A percentile compares a stretch with the other conserved stretches of the same genome.
phyloP scores from a whole-genome alignment of 1,139 yeast genomes.

The Suhomyces terraborum region DNA sequence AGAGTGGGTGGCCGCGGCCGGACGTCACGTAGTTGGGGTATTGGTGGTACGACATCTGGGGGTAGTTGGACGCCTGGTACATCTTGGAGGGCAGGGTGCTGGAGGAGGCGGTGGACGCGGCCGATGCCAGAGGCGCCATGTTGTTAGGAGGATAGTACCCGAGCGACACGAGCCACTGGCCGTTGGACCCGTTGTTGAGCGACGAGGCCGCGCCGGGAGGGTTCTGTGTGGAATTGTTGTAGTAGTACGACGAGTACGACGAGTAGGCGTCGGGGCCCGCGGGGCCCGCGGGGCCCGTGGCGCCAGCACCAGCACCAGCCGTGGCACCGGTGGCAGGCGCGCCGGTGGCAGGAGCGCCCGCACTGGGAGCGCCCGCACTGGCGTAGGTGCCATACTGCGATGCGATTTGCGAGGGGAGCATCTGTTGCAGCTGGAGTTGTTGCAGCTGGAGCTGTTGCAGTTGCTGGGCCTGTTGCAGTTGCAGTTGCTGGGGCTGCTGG shows the following conservation, averaged over 20 bases:
- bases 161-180: slow-evolving; percentile 1
- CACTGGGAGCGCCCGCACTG: too few relatives aligned
- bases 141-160: slow-evolving; percentile 11
- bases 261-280: slow-evolving; percentile 9
- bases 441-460: slow-evolving; percentile 2
- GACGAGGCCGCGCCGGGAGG: slow-evolving; percentile 1
- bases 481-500: slow-evolving; percentile 3
- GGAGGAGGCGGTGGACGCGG: background rate
- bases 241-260: slow-evolving; percentile 15
- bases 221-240: slow-evolving; percentile 8
- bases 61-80: slow-evolving; percentile 5
- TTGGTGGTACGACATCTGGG: slow-evolving; percentile 11
- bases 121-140: background rate
- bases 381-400: slow-evolving; percentile 1
- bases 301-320: too few relatives aligned
- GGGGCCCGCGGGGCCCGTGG: background rate
- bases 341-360: too few relatives aligned
- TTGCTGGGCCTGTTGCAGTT: background rate
- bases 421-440: slow-evolving; percentile 1
- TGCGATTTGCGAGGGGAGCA: slow-evolving; percentile 5
- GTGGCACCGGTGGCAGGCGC: too few relatives aligned
- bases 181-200: slow-evolving; percentile 1
- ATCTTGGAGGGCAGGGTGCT: slow-evolving; percentile 4
- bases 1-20: slow-evolving; percentile 3
- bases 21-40: slow-evolving; percentile 14